These are phyloP conservation scores for Populus hybrid DNA, from an alignment of 441 rosid genomes.

Conservation along the genomic window DNA sequence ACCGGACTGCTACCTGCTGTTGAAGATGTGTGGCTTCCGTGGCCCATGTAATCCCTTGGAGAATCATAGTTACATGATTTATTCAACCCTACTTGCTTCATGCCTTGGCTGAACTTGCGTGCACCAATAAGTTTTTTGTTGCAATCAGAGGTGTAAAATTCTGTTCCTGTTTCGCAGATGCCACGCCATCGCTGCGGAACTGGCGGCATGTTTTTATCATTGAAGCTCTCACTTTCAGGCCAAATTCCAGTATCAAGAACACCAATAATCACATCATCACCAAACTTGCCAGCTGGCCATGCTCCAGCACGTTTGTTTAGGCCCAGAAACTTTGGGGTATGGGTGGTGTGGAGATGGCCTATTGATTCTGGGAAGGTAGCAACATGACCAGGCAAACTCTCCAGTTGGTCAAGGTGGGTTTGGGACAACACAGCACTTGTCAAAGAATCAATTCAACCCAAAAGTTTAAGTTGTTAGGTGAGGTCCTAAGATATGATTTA, in stretches of 20 bases:
- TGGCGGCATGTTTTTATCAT: slow-evolving; percentile 60
- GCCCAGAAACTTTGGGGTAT: slow-evolving; percentile 70
- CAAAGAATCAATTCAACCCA: too few relatives aligned
- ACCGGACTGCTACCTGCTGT: slow-evolving; percentile 66
- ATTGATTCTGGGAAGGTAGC: slow-evolving; percentile 46
- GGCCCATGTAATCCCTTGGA: slow-evolving; percentile 80
- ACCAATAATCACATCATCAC: slow-evolving; percentile 67
- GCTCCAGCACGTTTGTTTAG: slow-evolving; percentile 55
- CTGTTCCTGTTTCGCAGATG: slow-evolving; percentile 48
- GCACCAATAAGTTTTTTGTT: slow-evolving; percentile 71
- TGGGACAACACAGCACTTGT: slow-evolving; percentile 42
- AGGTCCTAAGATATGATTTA: too few relatives aligned
- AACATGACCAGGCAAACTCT: slow-evolving; percentile 31
- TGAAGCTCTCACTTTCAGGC: slow-evolving; percentile 79
- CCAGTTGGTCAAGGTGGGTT: slow-evolving; percentile 37
- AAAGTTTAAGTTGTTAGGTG: too few relatives aligned
- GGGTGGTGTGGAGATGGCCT: slow-evolving; percentile 67
- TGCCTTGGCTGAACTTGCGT: slow-evolving; percentile 67
- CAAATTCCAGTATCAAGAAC: slow-evolving; percentile 71
- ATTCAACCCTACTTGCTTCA: slow-evolving; percentile 37
- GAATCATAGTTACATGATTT: slow-evolving; percentile 65
- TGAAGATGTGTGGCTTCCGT: slow-evolving; percentile 82
- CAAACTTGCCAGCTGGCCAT: slow-evolving; percentile 71
- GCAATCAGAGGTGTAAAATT: slow-evolving; percentile 42
- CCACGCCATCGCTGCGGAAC: slow-evolving; percentile 70